phyloP scores from a whole-genome alignment of 2,329 filamentous ascomycete species.

The Stachybotrys elegans region DNA sequence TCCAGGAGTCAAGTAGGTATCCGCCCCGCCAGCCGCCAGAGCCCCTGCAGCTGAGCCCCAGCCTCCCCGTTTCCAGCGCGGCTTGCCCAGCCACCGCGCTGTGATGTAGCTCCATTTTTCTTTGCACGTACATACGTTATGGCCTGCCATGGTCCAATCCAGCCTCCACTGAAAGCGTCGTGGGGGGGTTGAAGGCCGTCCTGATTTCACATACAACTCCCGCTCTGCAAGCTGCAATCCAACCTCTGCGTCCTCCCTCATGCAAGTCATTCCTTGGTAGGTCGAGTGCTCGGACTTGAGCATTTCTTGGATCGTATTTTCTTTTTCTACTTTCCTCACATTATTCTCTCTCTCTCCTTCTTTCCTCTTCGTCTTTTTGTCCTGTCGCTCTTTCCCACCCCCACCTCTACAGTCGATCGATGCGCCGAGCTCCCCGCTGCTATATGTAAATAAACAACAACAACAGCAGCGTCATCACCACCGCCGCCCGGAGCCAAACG shows the following conservation, averaged over 20 bases:
- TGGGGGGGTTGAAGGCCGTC: too few relatives aligned
- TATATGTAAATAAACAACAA: background rate
- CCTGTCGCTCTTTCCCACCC: slow-evolving; percentile 3
- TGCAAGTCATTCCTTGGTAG: background rate
- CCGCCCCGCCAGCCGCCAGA: slow-evolving; percentile 9
- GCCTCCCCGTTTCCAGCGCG: slow-evolving; percentile 27
- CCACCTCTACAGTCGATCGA: background rate
- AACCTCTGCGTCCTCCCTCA: background rate
- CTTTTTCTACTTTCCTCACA: slow-evolving; percentile 5
- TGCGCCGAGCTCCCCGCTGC: too few relatives aligned
- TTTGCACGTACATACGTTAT: too few relatives aligned
- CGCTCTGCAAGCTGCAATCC: background rate
- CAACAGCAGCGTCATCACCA: background rate
- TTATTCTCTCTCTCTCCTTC: slow-evolving; percentile 5
- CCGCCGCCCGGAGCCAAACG: background rate
- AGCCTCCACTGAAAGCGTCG: too few relatives aligned
- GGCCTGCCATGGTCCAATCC: too few relatives aligned
- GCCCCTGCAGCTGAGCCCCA: slow-evolving; percentile 23
- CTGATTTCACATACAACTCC: too few relatives aligned
- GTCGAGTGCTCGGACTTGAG: too few relatives aligned
- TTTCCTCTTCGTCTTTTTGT: slow-evolving; percentile 9
- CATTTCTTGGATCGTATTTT: slow-evolving; percentile 5
- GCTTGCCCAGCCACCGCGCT: slow-evolving; percentile 21
- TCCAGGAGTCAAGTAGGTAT: too few relatives aligned
- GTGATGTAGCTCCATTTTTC: too few relatives aligned